phyloP scores from a whole-genome alignment of 2,329 filamentous ascomycete genomes.

The Byssothecium circinans region DNA sequence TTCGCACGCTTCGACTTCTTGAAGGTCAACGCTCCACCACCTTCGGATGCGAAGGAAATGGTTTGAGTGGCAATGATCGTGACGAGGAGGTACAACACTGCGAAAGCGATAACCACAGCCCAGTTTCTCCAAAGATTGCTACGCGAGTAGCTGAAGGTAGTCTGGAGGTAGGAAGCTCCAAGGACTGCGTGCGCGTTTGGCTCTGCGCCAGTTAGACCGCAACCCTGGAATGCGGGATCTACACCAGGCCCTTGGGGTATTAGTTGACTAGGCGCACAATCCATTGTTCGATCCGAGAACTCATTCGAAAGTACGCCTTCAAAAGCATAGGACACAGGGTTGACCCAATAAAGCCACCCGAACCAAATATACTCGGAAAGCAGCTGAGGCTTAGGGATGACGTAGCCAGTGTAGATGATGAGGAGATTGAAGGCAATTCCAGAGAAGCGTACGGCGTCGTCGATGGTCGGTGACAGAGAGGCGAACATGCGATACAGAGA shows the following conservation, averaged over 20 bases:
- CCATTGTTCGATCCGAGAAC: constrained; percentile 59
- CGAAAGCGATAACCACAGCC: constrained; percentile 75
- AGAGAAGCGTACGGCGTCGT: constrained; percentile 66
- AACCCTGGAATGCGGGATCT: constrained; percentile 62
- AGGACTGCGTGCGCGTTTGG: constrained; percentile 55
- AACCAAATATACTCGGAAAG: constrained; percentile 65
- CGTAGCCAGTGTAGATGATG: constrained; percentile 66
- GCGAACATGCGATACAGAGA: constrained; percentile 69
- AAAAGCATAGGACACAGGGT: constrained; percentile 62
- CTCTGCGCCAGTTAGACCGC: constrained; percentile 60
- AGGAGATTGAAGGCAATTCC: constrained; percentile 65
- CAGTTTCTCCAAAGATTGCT: constrained; percentile 71
- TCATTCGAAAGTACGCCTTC: constrained; percentile 70
- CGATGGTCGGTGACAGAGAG: constrained; percentile 63
- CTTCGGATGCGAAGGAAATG: constrained; percentile 63
- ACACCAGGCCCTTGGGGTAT: constrained; percentile 61
- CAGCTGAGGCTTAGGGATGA: constrained; percentile 67
- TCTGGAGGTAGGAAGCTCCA: constrained; percentile 58
- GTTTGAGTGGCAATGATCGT: constrained; percentile 71
- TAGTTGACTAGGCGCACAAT: constrained; percentile 61
- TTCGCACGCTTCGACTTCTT: constrained; percentile 67
- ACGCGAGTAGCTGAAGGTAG: constrained; percentile 60
- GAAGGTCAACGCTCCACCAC: constrained; percentile 71
- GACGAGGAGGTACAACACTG: constrained; percentile 71
- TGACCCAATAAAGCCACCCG: constrained; percentile 48